Evolutionary conservation across 139 green algal species (phyloP), one percentile per base, ranked within the genome.

Genomic region (Nannochloris sp.): DNA sequence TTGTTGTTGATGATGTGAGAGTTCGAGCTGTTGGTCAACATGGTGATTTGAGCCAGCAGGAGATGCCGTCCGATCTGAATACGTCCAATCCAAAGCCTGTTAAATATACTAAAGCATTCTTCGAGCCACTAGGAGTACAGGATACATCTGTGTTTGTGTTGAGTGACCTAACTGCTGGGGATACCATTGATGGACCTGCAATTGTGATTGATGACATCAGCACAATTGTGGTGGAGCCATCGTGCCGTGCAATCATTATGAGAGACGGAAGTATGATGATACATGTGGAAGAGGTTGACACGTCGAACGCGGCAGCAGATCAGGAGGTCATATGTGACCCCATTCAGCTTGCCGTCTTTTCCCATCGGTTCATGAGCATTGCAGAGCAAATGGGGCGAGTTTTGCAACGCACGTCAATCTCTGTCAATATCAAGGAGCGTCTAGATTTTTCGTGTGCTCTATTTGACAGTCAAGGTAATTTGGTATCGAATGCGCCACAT

Each of bases 371-470:
- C 79, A 98, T 98, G 93, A 85, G 88, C 61, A 97, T 98, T 14
- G 93, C 93, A 29, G 93, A 98, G 81, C 92, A 98, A 78, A 98
- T 98, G 93, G 93, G 93, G 1, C 85, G 88, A 34, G 90, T 88
- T 43, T 77, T 98, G 64, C 90, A 97, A 80, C 79, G 89, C 62
- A 97, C 91, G 46, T 82, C 72, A 57, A 83, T 96, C 60, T 91
- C 79, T 4, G 93, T 96, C 48, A 98, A 97, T 83, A 97, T 98
- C 80, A 98, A 98, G 75, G 92, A 98, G 77, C 80, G 92, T 0
- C 83, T 98, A 5, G 92, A 98, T 81, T 98, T 97, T 75, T 91
- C 78, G 37, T 98, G 92, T 63, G 92, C 92, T 11, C 79, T 96
- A 37, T 96, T 96, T 71, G 72, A 74, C 24, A 24, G n/a, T 7